Evolutionary conservation across 768 basidiomycete genomes (phyloP).

Genomic region (Neoboletus magnificus): DNA sequence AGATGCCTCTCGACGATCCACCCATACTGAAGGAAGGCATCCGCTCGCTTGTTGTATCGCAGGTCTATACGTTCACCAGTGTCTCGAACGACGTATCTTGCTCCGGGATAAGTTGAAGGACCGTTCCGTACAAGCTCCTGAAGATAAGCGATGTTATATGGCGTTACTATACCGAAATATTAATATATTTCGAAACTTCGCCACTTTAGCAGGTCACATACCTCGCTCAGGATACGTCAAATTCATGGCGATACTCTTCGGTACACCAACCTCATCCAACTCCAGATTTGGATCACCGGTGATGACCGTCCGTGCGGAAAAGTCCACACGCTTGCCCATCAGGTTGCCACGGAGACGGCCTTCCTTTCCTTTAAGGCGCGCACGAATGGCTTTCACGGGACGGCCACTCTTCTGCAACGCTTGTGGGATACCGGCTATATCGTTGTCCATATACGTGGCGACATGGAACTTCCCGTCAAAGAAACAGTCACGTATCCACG

Average conservation of each 20-base stretch:
- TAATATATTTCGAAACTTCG: background rate
- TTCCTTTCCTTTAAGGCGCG: constrained; percentile 97
- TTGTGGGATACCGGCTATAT: constrained; percentile 97
- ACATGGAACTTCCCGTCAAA: constrained; percentile 76
- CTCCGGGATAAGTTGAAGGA: constrained; percentile 92
- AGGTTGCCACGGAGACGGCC: constrained; percentile 95
- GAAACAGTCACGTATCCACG: background rate
- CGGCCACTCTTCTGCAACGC: constrained; percentile 96
- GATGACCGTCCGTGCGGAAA: constrained; percentile 98
- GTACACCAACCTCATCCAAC: constrained; percentile 96
- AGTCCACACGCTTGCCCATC: constrained; percentile 99
- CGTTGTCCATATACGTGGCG: constrained; percentile 99
- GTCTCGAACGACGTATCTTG: constrained; percentile 94
- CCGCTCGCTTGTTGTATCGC: constrained; percentile 93
- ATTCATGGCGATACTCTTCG: constrained; percentile 94
- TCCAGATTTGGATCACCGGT: constrained; percentile 98
- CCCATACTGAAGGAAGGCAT: constrained; percentile 94
- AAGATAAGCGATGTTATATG: constrained; percentile 92
- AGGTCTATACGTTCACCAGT: constrained; percentile 97
- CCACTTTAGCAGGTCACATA: constrained; percentile 29
- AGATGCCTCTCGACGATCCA: constrained; percentile 98
- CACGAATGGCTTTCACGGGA: constrained; percentile 97
- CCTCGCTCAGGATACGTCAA: constrained; percentile 96
- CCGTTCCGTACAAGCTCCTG: constrained; percentile 96
- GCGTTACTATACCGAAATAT: constrained; percentile 64